Evolutionary conservation across 495 filamentous ascomycete species (phyloP).

Genomic region (Neurospora sp.): DNA sequence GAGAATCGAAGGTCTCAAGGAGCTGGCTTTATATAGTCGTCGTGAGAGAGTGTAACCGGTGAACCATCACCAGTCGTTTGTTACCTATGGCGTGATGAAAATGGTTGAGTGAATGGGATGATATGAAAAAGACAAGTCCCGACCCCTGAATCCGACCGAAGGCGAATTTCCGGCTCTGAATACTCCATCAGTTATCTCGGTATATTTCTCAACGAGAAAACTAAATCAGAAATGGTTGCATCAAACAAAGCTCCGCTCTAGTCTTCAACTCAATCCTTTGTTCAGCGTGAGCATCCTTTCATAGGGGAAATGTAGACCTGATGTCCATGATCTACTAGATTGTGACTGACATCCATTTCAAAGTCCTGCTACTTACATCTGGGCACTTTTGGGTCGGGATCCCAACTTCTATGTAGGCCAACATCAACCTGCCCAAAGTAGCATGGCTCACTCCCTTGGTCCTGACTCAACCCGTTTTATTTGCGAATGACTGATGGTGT

Average conservation of each 20-base stretch:
- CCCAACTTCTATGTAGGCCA: not conserved
- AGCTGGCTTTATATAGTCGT: not conserved
- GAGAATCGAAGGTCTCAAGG: not conserved
- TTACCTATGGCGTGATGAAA: not conserved
- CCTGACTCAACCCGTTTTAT: not conserved
- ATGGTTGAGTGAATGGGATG: not conserved
- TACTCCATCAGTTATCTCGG: not conserved
- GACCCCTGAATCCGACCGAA: not conserved
- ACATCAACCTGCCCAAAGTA: not conserved
- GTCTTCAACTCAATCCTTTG: too few species aligned
- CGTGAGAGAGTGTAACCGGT: too few species aligned
- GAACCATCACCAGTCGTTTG: not conserved
- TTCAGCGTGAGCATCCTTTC: not conserved
- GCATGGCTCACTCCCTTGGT: not conserved
- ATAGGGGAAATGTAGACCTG: not conserved
- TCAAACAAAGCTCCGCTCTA: too few species aligned
- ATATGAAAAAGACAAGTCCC: not conserved
- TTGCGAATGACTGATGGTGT: not conserved
- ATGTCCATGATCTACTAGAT: not conserved
- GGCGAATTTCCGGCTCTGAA: not conserved
- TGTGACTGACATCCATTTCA: not conserved
- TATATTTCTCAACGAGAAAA: too few species aligned
- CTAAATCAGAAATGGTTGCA: too few species aligned
- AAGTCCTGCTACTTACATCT: not conserved
- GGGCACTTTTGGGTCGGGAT: not conserved